Conservation (phyloP, 768 basidiomycete species). For the Guyanaporus albipodus region DNA sequence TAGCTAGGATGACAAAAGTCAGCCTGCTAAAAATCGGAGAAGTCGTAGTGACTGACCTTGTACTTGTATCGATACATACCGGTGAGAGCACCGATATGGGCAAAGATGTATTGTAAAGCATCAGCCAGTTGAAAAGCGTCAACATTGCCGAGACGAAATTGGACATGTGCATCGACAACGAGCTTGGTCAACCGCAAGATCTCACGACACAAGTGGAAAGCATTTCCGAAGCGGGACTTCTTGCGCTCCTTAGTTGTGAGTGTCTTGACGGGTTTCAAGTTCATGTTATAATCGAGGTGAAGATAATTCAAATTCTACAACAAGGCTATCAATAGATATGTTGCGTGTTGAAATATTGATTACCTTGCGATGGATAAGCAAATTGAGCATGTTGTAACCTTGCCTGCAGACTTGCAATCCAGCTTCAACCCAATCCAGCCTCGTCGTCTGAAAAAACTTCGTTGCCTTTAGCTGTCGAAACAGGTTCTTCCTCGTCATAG, state of each 20-base stretch:
- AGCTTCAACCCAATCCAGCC: conserved; percentile 98
- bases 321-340: not conserved
- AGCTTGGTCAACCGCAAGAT: conserved; percentile 97
- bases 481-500: conserved; percentile 96
- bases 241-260: conserved; percentile 99
- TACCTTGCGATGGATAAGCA: conserved; percentile 97
- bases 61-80: conserved; percentile 99
- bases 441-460: conserved; percentile 99
- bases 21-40: conserved; percentile 1
- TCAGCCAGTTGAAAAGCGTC: conserved; percentile 99
- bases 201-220: conserved; percentile 97
- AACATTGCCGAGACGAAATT: conserved; percentile 96
- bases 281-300: conserved; percentile 98
- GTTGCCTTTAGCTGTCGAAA: conserved; percentile 97
- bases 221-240: conserved; percentile 99
- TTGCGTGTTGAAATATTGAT: not conserved
- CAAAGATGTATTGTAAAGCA: conserved; percentile 96
- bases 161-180: conserved; percentile 97
- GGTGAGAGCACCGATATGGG: conserved; percentile 94
- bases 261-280: conserved; percentile 96
- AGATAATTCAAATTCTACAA: conserved; percentile 83
- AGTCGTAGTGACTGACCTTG: conserved; percentile 53
- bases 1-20: conserved; percentile 47
- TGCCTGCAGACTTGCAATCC: conserved; percentile 98
- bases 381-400: conserved; percentile 99